These are phyloP conservation scores for Boletus rufocinnamomeus DNA, from an alignment of 768 basidiomycete species.

Conservation along the genomic window DNA sequence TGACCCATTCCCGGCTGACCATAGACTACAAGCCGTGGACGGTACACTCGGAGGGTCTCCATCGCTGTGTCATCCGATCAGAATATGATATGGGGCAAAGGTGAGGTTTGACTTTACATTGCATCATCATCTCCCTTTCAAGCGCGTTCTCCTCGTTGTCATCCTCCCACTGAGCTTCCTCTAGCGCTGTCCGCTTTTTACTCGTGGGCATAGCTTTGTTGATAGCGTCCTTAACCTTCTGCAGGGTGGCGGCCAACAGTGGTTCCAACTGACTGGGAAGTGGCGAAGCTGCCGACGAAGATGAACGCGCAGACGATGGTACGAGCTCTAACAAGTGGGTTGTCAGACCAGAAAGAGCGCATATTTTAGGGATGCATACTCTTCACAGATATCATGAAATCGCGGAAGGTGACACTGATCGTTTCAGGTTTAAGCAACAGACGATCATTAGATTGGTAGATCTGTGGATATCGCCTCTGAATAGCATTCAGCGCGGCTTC, in stretches of 20 bases:
- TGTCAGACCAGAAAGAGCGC: slow-evolving; percentile 6
- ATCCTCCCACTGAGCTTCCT: slow-evolving; percentile 95
- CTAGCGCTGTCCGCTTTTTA: slow-evolving; percentile 81
- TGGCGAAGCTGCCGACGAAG: slow-evolving; percentile 81
- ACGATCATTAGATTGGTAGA: slow-evolving; percentile 89
- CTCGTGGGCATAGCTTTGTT: slow-evolving; percentile 73
- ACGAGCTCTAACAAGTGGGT: slow-evolving; percentile 66
- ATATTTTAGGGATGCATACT: slow-evolving; percentile 51
- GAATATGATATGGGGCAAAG: not conserved
- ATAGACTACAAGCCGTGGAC: slow-evolving; percentile 83
- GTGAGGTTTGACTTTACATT: slow-evolving; percentile 53
- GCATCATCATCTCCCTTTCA: slow-evolving; percentile 84
- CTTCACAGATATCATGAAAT: slow-evolving; percentile 97
- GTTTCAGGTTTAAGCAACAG: slow-evolving; percentile 82
- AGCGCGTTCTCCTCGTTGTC: slow-evolving; percentile 78
- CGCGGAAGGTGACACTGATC: slow-evolving; percentile 80
- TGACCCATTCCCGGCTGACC: slow-evolving; percentile 91
- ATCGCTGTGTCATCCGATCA: slow-evolving; percentile 57
- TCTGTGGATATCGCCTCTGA: slow-evolving; percentile 94
- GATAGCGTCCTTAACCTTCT: slow-evolving; percentile 72
- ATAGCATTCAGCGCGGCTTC: slow-evolving; percentile 97
- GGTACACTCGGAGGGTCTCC: slow-evolving; percentile 87
- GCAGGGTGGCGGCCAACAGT: slow-evolving; percentile 66
- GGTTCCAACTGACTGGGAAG: slow-evolving; percentile 85
- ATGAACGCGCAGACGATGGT: slow-evolving; percentile 91